phyloP scores from a whole-genome alignment of 306 rosid genomes.

The Alnus glutinosa region DNA sequence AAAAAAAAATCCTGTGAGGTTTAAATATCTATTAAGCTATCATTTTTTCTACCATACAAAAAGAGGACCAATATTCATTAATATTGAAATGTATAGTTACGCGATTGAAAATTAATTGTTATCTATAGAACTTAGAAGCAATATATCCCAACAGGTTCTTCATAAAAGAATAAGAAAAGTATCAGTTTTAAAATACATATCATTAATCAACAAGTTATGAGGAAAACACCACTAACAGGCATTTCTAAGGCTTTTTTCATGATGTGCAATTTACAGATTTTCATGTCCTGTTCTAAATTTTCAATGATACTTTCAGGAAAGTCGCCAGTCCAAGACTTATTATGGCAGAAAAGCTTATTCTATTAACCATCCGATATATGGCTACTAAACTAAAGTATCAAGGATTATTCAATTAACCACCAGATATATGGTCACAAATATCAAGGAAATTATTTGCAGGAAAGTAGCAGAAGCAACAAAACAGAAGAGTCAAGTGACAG shows the following conservation, averaged over 20 bases:
- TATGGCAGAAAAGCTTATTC: not conserved
- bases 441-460: constrained; percentile 1
- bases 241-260: too few relatives aligned
- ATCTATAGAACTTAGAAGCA: not conserved
- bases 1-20: not conserved
- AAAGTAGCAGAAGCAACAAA: constrained; percentile 27
- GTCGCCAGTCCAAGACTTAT: not conserved
- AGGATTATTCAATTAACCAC: constrained; percentile 16
- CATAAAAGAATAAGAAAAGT: constrained; percentile 1
- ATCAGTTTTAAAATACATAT: not conserved
- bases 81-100: not conserved
- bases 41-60: not conserved
- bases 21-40: not conserved
- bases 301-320: not conserved
- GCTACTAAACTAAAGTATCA: not conserved
- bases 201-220: not conserved
- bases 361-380: not conserved
- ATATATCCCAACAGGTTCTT: not conserved
- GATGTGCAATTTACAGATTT: not conserved
- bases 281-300: not conserved
- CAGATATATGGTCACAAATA: constrained; percentile 12
- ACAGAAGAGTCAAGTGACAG: constrained; percentile 15
- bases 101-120: not conserved
- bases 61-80: not conserved
- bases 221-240: not conserved